Evolutionary conservation across 2,329 filamentous ascomycete genomes (phyloP).

Genomic region (Cladophialophora psammophila): DNA sequence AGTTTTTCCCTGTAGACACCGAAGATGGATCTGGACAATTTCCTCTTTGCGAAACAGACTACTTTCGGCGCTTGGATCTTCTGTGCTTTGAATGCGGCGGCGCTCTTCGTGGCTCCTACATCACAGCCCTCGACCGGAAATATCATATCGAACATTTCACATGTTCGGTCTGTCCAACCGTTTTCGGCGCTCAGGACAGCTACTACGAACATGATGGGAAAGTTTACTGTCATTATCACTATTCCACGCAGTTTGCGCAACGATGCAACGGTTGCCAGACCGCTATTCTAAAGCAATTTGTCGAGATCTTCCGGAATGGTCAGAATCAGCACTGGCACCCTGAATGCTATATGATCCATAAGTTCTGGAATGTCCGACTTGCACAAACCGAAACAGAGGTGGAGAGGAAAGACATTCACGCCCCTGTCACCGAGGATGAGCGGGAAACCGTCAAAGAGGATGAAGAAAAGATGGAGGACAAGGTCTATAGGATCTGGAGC

Average conservation of each 20-base stretch:
- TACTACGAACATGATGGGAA: conserved; percentile 98
- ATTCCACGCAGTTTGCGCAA: conserved; percentile 96
- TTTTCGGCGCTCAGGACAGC: conserved; percentile 98
- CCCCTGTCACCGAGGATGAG: conserved; percentile 69
- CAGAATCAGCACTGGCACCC: conserved; percentile 99
- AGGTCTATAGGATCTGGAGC: conserved; percentile 98
- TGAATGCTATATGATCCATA: conserved; percentile 99
- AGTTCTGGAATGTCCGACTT: conserved; percentile 98
- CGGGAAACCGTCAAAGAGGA: conserved; percentile 79
- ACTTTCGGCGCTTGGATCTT: conserved; percentile 89
- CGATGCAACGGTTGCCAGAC: conserved; percentile 96
- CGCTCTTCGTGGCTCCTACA: conserved; percentile 93
- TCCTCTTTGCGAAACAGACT: conserved; percentile 96
- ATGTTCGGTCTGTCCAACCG: conserved; percentile 92
- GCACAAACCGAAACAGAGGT: conserved; percentile 65
- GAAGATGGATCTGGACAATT: conserved; percentile 84
- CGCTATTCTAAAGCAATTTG: conserved; percentile 97
- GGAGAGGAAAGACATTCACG: conserved; percentile 55
- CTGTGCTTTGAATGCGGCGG: conserved; percentile 92
- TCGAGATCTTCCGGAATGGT: conserved; percentile 97
- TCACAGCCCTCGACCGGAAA: conserved; percentile 95
- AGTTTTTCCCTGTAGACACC: conserved; percentile 97
- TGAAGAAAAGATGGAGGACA: conserved; percentile 95
- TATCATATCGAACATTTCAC: conserved; percentile 99
- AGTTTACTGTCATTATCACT: conserved; percentile 98